Conservation (phyloP, 768 basidiomycete species). For the Crepidotus variabilis region DNA sequence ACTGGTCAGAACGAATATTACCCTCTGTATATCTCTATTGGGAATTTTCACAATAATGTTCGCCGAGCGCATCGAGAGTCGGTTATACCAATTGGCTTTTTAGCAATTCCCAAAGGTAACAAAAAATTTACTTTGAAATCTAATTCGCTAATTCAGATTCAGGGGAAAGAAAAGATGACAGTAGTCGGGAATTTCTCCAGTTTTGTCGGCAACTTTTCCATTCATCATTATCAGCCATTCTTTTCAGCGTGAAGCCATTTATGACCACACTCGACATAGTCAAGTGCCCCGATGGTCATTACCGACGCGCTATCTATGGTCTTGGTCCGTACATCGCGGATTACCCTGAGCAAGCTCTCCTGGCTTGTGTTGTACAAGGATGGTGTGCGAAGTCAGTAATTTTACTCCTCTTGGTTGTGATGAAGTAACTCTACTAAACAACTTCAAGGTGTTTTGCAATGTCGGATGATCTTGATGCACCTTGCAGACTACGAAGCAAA, state of each 20-base stretch:
- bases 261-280: conserved; percentile 25
- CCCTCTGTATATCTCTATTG: conserved; percentile 28
- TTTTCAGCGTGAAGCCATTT: conserved; percentile 14
- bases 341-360: conserved; percentile 32
- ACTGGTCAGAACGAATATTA: conserved; percentile 34
- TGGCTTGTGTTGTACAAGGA: conserved; percentile 26
- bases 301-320: conserved; percentile 22
- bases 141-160: conserved; percentile 5
- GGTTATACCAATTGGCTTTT: conserved; percentile 22
- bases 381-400: conserved; percentile 30
- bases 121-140: not conserved
- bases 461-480: conserved; percentile 21
- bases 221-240: conserved; percentile 17
- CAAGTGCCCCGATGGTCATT: conserved; percentile 27
- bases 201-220: conserved; percentile 28
- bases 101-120: conserved; percentile 16
- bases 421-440: not conserved
- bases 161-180: conserved; percentile 7
- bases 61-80: conserved; percentile 26
- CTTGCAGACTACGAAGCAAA: conserved; percentile 9
- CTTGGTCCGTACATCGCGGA: conserved; percentile 35
- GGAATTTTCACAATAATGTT: conserved; percentile 26
- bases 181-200: conserved; percentile 16
- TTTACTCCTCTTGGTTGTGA: not conserved
- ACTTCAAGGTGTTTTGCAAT: conserved; percentile 20